phyloP scores from a whole-genome alignment of 2,329 filamentous ascomycete genomes.

The Lasiodiplodia hormozganensis region DNA sequence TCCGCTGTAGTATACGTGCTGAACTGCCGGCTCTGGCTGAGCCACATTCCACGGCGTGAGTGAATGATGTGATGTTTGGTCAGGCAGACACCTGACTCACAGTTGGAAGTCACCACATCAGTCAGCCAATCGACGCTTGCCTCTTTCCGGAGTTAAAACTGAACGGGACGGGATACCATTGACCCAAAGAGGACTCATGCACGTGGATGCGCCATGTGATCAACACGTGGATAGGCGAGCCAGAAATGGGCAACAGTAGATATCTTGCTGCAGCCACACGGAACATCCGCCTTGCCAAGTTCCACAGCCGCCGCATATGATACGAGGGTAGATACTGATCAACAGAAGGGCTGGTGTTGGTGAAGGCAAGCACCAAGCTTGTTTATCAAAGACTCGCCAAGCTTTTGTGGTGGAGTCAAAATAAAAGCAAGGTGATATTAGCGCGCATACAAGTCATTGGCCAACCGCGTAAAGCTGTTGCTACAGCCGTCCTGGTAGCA shows the following conservation, averaged over 20 bases:
- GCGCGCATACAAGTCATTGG: too few relatives aligned
- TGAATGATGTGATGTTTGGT: neutral
- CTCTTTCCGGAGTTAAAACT: neutral
- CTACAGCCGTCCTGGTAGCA: too few relatives aligned
- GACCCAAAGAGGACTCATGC: neutral
- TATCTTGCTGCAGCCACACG: constrained; percentile 10
- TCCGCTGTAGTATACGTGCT: too few relatives aligned
- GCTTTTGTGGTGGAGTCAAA: too few relatives aligned
- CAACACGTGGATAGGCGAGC: neutral
- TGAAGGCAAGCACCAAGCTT: too few relatives aligned
- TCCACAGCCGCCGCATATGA: neutral
- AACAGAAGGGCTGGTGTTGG: too few relatives aligned
- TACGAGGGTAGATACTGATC: too few relatives aligned
- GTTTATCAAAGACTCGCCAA: too few relatives aligned
- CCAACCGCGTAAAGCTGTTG: too few relatives aligned
- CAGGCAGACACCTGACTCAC: neutral
- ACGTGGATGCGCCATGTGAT: constrained; percentile 2
- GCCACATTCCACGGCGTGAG: neutral
- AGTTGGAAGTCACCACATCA: neutral
- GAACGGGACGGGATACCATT: neutral
- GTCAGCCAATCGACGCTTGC: neutral
- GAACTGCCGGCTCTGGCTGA: too few relatives aligned
- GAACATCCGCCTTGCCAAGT: neutral
- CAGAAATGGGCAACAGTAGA: constrained; percentile 2
- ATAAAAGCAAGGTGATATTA: too few relatives aligned